Evolutionary conservation across 192 early-diverging fungal genomes (phyloP), one percentile per base, ranked within the genome.

Genomic region (Jimgerdemannia flammicorona): DNA sequence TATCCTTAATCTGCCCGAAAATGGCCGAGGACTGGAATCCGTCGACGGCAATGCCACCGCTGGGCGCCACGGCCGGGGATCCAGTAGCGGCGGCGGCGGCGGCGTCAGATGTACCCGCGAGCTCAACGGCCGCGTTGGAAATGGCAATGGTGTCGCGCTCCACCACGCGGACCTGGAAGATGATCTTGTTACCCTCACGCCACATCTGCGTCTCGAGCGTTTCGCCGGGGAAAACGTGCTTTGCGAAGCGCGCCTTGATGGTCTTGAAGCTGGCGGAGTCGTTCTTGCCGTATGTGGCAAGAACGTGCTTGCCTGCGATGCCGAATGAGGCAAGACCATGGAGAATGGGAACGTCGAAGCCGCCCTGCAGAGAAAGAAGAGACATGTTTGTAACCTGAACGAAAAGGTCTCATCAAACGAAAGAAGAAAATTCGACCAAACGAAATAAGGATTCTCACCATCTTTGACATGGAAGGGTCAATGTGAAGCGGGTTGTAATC

Each of bases 401-500:
- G 29, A 29, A 29, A 29, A 29, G 29, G 29, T 29, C 29, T 29
- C 29, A 29, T 29, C 29, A 29, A 29, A 29, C 29, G 29, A 14
- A 43, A 71, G 9, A 54, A 10, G 11, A 8, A 14, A 41, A 9
- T 71, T 42, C 20, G 18, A 4, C 40, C 66, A 4, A n/a, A 40
- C 43, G 4, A 54, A 59, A 59, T 44, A 75, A 54, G 11, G n/a
- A 44, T 18, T 64, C 74, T 70, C 64, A 75, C 75, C 70, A 98
- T 88, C 59, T 89, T 87, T 49, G 94, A 91, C 95, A 99, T 96
- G 41, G 90, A 85, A 3, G 98, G 97, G 83, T 99, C 97, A 78
- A 99, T 94, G 80, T 99, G 98, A 74, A 99, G 86, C 75, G 98
- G 98, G 84, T 99, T 99, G 83, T 82, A 92, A 86, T 99, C 98